phyloP scores from a whole-genome alignment of 2,329 filamentous ascomycete genomes.

The Thielaviopsis punctulata region DNA sequence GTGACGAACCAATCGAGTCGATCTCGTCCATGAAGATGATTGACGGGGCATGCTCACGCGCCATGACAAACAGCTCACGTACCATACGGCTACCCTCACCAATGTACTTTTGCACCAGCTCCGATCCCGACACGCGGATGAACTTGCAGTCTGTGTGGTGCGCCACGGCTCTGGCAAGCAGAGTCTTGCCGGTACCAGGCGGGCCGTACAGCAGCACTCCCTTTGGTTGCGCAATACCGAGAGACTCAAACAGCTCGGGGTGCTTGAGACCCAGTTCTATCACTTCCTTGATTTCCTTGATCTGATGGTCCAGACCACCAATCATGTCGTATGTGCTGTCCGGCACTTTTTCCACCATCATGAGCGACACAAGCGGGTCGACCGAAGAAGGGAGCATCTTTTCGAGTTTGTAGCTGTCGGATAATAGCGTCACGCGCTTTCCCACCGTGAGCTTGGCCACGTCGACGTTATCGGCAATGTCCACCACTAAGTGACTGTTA shows the following conservation, averaged over 20 bases:
- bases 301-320: constrained; percentile 93
- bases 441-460: constrained; percentile 89
- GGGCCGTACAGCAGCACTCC: constrained; percentile 98
- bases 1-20: constrained; percentile 97
- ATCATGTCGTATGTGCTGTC: constrained; percentile 99
- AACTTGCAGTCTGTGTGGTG: constrained; percentile 99
- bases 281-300: constrained; percentile 97
- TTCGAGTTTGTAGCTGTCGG: constrained; percentile 95
- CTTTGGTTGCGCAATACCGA: constrained; percentile 90
- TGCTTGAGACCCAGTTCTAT: constrained; percentile 99
- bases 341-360: constrained; percentile 99
- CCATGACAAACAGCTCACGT: constrained; percentile 99
- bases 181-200: constrained; percentile 98
- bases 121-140: constrained; percentile 97
- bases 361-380: constrained; percentile 93
- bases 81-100: constrained; percentile 99
- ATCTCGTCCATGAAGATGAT: constrained; percentile 98
- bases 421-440: constrained; percentile 91
- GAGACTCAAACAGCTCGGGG: constrained; percentile 99
- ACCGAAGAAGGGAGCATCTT: constrained; percentile 97
- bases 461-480: constrained; percentile 87
- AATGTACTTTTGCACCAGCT: constrained; percentile 99
- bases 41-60: constrained; percentile 89
- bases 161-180: constrained; percentile 97
- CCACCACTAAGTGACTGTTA: constrained; percentile 52